phyloP scores from a whole-genome alignment of 176 grass and related monocot genomes.

The Musa acuminata region DNA sequence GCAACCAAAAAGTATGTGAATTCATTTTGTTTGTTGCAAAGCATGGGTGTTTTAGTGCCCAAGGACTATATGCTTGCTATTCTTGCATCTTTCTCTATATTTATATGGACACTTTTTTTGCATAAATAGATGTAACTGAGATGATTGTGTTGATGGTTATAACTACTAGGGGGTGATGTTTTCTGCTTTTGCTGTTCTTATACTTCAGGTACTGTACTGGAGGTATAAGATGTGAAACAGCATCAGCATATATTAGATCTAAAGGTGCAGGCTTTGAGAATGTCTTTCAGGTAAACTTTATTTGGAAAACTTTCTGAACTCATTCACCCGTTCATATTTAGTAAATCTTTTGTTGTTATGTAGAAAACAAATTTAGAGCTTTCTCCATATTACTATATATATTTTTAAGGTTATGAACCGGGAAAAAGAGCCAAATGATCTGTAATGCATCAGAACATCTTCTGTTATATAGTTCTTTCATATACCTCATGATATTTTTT shows the following conservation, averaged over 20 bases:
- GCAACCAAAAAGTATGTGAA: too few relatives aligned
- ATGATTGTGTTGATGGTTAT: not conserved
- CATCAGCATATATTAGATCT: slow-evolving; percentile 80
- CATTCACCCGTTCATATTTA: not conserved
- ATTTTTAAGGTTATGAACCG: not conserved
- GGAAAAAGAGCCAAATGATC: not conserved
- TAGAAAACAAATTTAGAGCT: not conserved
- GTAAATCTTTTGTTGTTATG: not conserved
- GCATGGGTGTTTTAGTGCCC: not conserved
- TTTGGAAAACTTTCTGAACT: not conserved
- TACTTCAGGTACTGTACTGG: slow-evolving; percentile 84
- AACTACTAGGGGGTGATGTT: not conserved
- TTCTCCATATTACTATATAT: not conserved
- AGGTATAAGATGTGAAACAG: slow-evolving; percentile 88
- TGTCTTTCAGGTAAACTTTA: slow-evolving; percentile 65
- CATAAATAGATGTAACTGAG: not conserved
- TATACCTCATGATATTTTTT: too few relatives aligned
- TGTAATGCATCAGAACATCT: too few relatives aligned
- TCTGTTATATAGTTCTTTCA: too few relatives aligned
- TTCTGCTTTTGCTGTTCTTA: not conserved
- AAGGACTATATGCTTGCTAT: not conserved
- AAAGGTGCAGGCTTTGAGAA: slow-evolving; percentile 79
- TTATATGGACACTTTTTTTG: not conserved
- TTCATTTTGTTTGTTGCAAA: not conserved
- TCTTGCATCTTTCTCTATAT: not conserved